A percentile compares a stretch with the other conserved stretches of the same genome.
Evolutionary conservation across 2,329 filamentous ascomycete genomes (phyloP).

Genomic region (Colletotrichum somersetense): DNA sequence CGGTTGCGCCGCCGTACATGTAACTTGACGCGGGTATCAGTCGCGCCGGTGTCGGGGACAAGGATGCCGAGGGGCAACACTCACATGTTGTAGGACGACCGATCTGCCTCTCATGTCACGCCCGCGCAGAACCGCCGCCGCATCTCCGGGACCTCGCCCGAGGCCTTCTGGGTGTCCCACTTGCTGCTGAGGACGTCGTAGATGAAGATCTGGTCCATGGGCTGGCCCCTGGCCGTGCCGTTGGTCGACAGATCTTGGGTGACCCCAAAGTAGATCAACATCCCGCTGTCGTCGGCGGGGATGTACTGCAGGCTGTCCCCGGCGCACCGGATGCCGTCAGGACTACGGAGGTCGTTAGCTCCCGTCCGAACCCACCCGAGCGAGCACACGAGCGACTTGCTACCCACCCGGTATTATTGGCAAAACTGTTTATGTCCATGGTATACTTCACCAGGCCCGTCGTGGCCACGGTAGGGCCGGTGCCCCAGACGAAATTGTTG

Average conservation of each 20-base stretch:
- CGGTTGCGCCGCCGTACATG: conserved; percentile 69
- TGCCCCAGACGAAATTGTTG: conserved; percentile 65
- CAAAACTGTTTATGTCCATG: conserved; percentile 64
- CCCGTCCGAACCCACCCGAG: not conserved
- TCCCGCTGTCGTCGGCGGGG: conserved; percentile 69
- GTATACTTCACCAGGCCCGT: conserved; percentile 68
- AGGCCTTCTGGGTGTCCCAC: conserved; percentile 72
- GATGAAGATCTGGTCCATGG: conserved; percentile 66
- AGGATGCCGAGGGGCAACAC: conserved; percentile 45
- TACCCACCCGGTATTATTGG: conserved; percentile 61
- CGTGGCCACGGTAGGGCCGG: conserved; percentile 60
- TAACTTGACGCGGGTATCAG: conserved; percentile 58
- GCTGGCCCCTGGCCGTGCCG: conserved; percentile 59
- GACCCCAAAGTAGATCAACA: conserved; percentile 74
- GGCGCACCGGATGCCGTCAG: conserved; percentile 65
- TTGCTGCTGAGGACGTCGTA: conserved; percentile 71
- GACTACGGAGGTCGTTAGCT: conserved; percentile 42
- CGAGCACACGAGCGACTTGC: no score
- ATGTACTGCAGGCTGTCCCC: conserved; percentile 72
- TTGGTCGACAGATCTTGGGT: conserved; percentile 62
- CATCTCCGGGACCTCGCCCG: conserved; percentile 63
- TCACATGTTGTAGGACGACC: conserved; percentile 74
- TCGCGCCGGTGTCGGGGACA: not conserved
- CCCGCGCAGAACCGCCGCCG: conserved; percentile 73
- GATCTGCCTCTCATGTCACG: conserved; percentile 69